Evolutionary conservation across 129 eudicot species (phyloP).

Genomic region (Helichrysum umbraculigerum): DNA sequence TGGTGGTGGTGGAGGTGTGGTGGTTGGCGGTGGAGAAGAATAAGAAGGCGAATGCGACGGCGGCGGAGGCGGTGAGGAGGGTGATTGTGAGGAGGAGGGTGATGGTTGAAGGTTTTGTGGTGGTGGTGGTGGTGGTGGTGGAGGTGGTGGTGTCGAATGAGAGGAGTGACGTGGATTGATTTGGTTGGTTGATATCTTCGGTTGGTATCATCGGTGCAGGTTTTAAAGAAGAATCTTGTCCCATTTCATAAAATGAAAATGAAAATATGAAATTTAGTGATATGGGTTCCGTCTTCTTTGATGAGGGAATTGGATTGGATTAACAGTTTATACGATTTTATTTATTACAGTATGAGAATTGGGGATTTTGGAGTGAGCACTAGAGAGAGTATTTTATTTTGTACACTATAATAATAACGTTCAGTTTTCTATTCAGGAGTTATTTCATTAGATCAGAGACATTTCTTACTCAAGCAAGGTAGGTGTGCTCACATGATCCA

Average conservation of each 20-base stretch:
- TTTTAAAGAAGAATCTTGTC: conserved; percentile 32
- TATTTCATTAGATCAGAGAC: too few species aligned
- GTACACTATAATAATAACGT: too few species aligned
- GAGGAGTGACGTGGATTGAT: conserved; percentile 41
- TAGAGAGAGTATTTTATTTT: too few species aligned
- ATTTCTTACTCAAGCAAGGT: too few species aligned
- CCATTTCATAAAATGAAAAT: conserved; percentile 24
- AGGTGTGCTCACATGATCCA: too few species aligned
- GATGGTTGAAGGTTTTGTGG: conserved; percentile 24
- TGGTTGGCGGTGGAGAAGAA: conserved; percentile 35
- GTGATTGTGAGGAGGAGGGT: conserved; percentile 50
- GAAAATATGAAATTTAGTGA: too few species aligned
- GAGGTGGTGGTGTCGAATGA: conserved; percentile 11
- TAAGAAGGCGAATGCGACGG: conserved; percentile 48
- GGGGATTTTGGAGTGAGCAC: too few species aligned
- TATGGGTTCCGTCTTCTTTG: too few species aligned
- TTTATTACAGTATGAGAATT: too few species aligned
- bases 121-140: conserved; percentile 13
- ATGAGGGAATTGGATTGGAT: too few species aligned
- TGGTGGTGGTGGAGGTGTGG: conserved; percentile 1
- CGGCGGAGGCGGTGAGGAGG: conserved; percentile 44
- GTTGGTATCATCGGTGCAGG: conserved; percentile 32
- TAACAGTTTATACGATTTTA: too few species aligned
- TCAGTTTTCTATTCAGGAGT: too few species aligned
- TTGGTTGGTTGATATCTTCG: conserved; percentile 30